These are phyloP conservation scores for Chernovozyma aurita DNA, from an alignment of 1,139 yeast species.

Conservation along the genomic window DNA sequence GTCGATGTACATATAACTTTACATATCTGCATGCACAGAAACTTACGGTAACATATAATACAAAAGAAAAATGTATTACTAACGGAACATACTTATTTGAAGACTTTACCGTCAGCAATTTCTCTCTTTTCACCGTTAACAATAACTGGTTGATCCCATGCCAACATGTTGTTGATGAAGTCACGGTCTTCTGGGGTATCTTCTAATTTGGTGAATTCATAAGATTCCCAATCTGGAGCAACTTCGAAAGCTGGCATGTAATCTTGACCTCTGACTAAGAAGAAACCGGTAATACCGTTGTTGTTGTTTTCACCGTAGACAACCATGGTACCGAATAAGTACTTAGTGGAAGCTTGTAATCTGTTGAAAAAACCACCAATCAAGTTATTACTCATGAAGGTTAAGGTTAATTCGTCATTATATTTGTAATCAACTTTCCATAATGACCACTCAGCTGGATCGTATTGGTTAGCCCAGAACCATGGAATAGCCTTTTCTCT, in stretches of 20 bases:
- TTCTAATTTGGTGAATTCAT: slow-evolving; percentile 42
- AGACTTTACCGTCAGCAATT: slow-evolving; percentile 51
- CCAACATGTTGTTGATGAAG: slow-evolving; percentile 46
- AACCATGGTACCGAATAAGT: slow-evolving; percentile 88
- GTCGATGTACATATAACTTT: too few relatives aligned
- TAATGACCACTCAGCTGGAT: slow-evolving; percentile 90
- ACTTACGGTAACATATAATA: too few relatives aligned
- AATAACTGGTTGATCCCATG: slow-evolving; percentile 49
- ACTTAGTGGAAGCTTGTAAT: slow-evolving; percentile 86
- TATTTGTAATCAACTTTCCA: slow-evolving; percentile 97
- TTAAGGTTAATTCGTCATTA: slow-evolving; percentile 94
- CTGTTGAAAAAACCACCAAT: slow-evolving; percentile 98
- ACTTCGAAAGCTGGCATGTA: slow-evolving; percentile 88
- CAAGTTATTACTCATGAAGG: slow-evolving; percentile 98
- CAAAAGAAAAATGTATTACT: too few relatives aligned
- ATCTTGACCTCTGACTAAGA: slow-evolving; percentile 95
- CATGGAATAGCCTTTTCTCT: slow-evolving; percentile 93
- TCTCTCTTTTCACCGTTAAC: slow-evolving; percentile 42
- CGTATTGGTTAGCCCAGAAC: slow-evolving; percentile 92
- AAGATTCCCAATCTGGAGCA: slow-evolving; percentile 98
- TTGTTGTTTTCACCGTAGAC: slow-evolving; percentile 98
- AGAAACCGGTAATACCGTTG: slow-evolving; percentile 96
- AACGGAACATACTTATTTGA: too few relatives aligned
- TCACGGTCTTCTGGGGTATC: slow-evolving; percentile 33
- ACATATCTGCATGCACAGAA: too few relatives aligned